A percentile compares a stretch with the other conserved stretches of the same genome.
Conservation (phyloP, 2,329 filamentous ascomycete genomes). For the Claviceps sp. region DNA sequence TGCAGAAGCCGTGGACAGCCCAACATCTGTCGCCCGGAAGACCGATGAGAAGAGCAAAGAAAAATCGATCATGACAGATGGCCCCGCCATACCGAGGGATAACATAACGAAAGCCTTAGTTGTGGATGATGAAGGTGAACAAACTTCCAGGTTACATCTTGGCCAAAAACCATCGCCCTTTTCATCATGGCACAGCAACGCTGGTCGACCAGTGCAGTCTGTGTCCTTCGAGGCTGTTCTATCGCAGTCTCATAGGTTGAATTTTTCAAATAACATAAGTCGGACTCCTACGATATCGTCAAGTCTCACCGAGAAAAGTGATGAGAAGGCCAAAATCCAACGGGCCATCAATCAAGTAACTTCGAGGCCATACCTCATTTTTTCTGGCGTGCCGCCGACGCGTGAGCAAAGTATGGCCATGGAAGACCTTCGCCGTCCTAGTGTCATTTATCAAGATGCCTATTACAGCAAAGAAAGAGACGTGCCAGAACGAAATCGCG, state of each 20-base stretch:
- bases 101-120: background rate
- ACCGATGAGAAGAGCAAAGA: background rate
- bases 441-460: slow-evolving; percentile 70
- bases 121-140: background rate
- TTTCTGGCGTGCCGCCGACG: slow-evolving; percentile 16
- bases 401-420: slow-evolving; percentile 11
- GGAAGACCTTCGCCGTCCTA: slow-evolving; percentile 30
- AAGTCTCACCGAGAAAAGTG: background rate
- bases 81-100: background rate
- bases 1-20: background rate
- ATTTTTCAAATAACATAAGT: background rate
- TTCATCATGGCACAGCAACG: slow-evolving; percentile 32
- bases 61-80: background rate
- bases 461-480: slow-evolving; percentile 77
- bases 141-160: background rate
- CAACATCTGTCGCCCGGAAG: background rate
- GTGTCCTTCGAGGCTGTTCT: background rate
- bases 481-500: slow-evolving; percentile 60
- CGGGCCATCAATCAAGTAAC: slow-evolving; percentile 1
- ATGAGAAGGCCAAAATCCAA: slow-evolving; percentile 2
- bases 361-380: slow-evolving; percentile 10
- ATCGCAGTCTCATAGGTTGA: background rate
- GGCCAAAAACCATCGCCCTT: background rate
- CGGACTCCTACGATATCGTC: background rate
- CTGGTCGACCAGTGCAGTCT: slow-evolving; percentile 8